Base-by-base conservation (phyloP, 2,329 filamentous ascomycete species). In the Gaeumannomyces tritici region DNA sequence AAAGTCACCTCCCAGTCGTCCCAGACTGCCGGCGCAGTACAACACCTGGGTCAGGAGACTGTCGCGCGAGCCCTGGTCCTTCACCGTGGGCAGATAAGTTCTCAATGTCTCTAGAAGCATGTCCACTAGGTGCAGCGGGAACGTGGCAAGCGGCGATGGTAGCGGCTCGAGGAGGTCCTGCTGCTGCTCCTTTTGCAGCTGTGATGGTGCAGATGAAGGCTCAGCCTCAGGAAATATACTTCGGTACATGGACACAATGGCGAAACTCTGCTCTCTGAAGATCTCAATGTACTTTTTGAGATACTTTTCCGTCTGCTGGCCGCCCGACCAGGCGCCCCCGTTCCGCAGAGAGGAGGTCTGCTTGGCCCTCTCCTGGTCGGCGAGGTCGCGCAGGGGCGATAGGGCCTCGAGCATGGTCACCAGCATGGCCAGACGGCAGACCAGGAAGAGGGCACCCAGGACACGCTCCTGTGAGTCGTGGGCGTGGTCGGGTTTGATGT, bases 201-300 rank as follows among this genome's bases (percentile, higher is more conserved):
- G 35, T 18, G 35, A 42, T 26, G 58, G 24, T 4, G 62, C 65
- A 7, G 66, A 62, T 8, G 65, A 51, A 21, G 70, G 65, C 4
- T 67, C 62, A 1, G 83, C 80, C 0, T 54, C 24, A 6, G 89
- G 87, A 70, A 96, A 96, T 62, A 98, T 91, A 69, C 89, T 95
- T 69, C 88, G 90, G 74, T 96, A 97, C 82, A 98, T 91, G 63
- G 91, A 96, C 31, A 98, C 86, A 64, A 98, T 96, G 56, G 89
- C 90, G 73, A 99, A 99, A 72, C 91, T 96, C 74, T 99, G 95
- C 75, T 99, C 95, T 61, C 95, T 89, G 73, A 98, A 98, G 31
- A 99, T 92, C 72, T 99, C 95, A 69, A 99, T 90, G 74, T 96
- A 99, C 59, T 93, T 85, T 74, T 98, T 99, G 56, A 99, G 78